Conservation (phyloP, 2,329 filamentous ascomycete genomes). For the Ceratocystiopsis sp. region DNA sequence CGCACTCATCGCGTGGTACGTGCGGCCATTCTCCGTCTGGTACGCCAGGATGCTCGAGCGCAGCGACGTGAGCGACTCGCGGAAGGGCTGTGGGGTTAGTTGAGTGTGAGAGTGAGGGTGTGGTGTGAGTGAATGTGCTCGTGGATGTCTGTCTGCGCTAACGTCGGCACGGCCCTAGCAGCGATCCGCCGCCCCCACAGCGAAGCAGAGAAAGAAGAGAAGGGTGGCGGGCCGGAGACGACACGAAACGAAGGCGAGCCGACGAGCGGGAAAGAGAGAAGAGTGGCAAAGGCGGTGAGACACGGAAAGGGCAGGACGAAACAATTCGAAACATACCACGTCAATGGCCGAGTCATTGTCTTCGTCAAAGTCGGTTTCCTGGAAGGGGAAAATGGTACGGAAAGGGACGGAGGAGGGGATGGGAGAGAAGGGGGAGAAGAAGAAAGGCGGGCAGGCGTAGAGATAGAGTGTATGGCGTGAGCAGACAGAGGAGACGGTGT, state of each 20-base stretch:
- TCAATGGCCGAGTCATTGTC: conserved; percentile 6
- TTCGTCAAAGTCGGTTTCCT: conserved; percentile 2
- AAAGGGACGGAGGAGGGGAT: too few relatives aligned
- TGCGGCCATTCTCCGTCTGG: conserved; percentile 12
- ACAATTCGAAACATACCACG: conserved; percentile 4
- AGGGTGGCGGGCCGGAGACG: too few relatives aligned
- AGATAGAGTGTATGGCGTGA: too few relatives aligned
- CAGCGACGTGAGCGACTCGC: conserved; percentile 10
- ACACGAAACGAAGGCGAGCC: too few relatives aligned
- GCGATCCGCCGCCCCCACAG: too few relatives aligned
- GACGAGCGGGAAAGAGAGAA: too few relatives aligned
- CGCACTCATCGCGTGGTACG: conserved; percentile 13
- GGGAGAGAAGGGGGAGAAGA: too few relatives aligned
- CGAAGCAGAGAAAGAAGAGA: not conserved
- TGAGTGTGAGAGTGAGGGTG: not conserved
- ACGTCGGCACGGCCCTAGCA: not conserved
- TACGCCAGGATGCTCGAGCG: conserved; percentile 11
- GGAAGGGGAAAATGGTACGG: too few relatives aligned
- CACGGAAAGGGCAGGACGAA: not conserved
- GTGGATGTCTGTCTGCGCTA: not conserved
- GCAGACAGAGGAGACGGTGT: too few relatives aligned
- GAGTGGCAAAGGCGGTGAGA: too few relatives aligned
- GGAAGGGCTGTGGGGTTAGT: conserved; percentile 3
- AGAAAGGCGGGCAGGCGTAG: too few relatives aligned
- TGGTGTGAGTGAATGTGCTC: not conserved